phyloP scores from a whole-genome alignment of 306 rosid genomes.

The Quercus agrifolia region DNA sequence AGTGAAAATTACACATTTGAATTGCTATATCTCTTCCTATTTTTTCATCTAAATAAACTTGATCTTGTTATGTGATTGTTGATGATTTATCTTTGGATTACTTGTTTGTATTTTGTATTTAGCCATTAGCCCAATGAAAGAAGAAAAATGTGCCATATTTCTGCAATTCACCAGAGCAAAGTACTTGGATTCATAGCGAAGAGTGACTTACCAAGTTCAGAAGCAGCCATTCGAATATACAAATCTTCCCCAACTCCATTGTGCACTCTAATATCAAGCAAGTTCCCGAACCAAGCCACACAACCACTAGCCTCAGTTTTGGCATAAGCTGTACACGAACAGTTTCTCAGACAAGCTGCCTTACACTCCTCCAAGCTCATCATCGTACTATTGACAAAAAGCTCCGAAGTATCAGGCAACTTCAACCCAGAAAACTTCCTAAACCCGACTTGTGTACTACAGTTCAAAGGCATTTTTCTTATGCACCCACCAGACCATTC shows the following conservation, averaged over 20 bases:
- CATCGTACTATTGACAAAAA: constrained; percentile 7
- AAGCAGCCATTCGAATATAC: constrained; percentile 32
- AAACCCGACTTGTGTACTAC: constrained; percentile 20
- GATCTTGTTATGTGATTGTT: no score
- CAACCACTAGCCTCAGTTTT: constrained; percentile 29
- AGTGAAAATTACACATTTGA: no score
- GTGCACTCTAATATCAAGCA: constrained; percentile 33
- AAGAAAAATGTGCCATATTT: not conserved
- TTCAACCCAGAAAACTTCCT: constrained; percentile 27
- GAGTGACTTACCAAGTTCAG: constrained; percentile 31
- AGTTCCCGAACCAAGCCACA: constrained; percentile 35
- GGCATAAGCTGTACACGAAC: constrained; percentile 44
- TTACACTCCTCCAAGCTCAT: constrained; percentile 27
- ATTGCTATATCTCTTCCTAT: no score
- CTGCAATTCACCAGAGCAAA: no score
- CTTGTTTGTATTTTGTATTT: no score
- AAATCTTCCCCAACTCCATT: constrained; percentile 34
- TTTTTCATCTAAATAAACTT: no score
- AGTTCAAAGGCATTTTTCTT: constrained; percentile 2
- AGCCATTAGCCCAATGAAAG: no score
- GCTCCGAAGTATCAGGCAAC: constrained; percentile 33
- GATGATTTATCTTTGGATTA: no score
- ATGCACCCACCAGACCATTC: constrained; percentile 35
- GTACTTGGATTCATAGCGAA: not conserved
- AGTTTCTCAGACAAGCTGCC: constrained; percentile 31